Conservation (phyloP, 768 basidiomycete genomes). For the Russula sp. region DNA sequence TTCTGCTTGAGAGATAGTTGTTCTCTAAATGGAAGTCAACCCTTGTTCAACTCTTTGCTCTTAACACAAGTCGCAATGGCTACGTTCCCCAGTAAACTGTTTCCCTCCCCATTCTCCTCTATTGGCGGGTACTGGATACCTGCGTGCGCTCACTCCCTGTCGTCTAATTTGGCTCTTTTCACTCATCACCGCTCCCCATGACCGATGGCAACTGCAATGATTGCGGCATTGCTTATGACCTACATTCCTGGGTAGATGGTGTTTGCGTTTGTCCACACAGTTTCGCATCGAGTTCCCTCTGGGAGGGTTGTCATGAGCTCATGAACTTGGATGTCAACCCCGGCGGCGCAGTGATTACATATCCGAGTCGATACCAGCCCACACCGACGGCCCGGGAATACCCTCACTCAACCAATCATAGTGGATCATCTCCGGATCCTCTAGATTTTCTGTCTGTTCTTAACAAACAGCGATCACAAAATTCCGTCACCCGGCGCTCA, state of each 20-base stretch:
- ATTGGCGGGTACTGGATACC: constrained; percentile 12
- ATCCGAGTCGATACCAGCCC: background rate
- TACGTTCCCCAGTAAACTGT: background rate
- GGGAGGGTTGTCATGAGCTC: background rate
- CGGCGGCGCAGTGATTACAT: background rate
- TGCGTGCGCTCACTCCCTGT: background rate
- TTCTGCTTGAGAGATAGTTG: background rate
- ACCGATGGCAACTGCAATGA: constrained; percentile 8
- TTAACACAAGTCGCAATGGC: background rate
- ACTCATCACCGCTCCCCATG: constrained; percentile 1
- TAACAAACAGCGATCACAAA: constrained; percentile 5
- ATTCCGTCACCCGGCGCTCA: background rate
- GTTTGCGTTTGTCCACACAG: constrained; percentile 9
- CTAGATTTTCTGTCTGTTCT: background rate
- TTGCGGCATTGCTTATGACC: constrained; percentile 4
- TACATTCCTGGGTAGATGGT: constrained; percentile 14
- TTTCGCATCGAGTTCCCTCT: background rate
- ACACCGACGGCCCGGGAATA: background rate
- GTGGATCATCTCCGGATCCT: constrained; percentile 14
- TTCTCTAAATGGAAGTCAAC: background rate
- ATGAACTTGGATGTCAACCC: background rate
- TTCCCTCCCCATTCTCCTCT: background rate
- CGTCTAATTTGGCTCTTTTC: background rate
- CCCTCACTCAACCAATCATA: background rate
- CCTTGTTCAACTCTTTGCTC: background rate